Conservation (phyloP, 2,329 filamentous ascomycete genomes). For the Alternaria sp. region DNA sequence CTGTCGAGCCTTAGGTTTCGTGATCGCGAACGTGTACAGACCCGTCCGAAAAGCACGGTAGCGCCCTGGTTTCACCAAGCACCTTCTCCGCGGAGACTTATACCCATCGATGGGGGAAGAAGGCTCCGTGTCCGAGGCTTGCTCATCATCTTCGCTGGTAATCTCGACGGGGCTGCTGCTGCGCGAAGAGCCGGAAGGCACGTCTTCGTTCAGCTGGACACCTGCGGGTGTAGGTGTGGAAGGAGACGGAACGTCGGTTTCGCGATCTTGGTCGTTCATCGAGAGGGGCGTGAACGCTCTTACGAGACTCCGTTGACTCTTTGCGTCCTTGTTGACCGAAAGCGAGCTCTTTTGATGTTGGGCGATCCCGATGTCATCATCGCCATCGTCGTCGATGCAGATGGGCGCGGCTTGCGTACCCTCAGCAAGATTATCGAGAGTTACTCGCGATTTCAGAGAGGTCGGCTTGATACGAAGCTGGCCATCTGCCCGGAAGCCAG, state of each 20-base stretch:
- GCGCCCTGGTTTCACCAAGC: not conserved
- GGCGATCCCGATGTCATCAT: not conserved
- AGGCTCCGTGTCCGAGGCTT: not conserved
- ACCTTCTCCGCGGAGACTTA: not conserved
- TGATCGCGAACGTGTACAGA: not conserved
- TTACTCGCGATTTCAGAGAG: not conserved
- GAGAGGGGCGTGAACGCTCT: not conserved
- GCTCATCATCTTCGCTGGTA: not conserved
- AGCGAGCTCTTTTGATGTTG: not conserved
- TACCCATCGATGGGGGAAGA: not conserved
- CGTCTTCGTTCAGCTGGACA: not conserved
- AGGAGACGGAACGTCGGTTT: not conserved
- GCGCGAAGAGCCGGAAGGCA: not conserved
- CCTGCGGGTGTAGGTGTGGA: not conserved
- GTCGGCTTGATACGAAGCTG: not conserved
- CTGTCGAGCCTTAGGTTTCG: not conserved
- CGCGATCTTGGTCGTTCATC: not conserved
- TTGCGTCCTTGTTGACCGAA: not conserved
- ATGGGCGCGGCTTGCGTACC: not conserved
- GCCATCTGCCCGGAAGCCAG: not conserved
- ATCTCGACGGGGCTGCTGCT: not conserved
- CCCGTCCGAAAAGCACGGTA: not conserved
- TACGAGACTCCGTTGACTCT: not conserved
- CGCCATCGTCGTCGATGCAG: not conserved
- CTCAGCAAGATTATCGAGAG: not conserved